A percentile compares a stretch with the other conserved stretches of the same genome.
phyloP scores from a whole-genome alignment of 2,329 filamentous ascomycete genomes.

The Alternaria atra region DNA sequence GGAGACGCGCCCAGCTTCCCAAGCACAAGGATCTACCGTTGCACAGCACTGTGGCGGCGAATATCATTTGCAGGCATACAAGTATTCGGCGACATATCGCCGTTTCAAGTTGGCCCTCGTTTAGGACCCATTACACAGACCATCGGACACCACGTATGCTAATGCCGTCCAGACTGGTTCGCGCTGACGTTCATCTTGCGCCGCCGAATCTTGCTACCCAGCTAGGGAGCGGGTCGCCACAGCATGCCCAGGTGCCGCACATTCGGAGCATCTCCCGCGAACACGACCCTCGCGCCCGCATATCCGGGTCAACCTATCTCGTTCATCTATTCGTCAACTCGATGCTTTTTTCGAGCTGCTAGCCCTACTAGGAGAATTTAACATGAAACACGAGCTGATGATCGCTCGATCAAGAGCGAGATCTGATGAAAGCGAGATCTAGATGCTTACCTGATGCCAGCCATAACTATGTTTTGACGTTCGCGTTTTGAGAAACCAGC shows the following conservation, averaged over 20 bases:
- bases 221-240: neutral
- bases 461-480: neutral
- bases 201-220: slow-evolving; percentile 10
- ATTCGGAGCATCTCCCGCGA: slow-evolving; percentile 20
- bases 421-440: neutral
- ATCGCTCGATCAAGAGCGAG: neutral
- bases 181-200: neutral
- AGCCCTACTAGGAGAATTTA: neutral
- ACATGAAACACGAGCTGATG: neutral
- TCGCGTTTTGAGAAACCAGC: neutral
- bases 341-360: slow-evolving; percentile 6
- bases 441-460: neutral
- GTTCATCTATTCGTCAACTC: slow-evolving; percentile 4
- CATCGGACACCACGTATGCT: neutral
- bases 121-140: neutral
- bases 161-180: neutral
- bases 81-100: slow-evolving; percentile 3
- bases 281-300: slow-evolving; percentile 9
- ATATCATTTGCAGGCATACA: slow-evolving; percentile 3
- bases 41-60: neutral
- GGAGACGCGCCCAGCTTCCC: slow-evolving; percentile 7
- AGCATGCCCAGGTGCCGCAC: slow-evolving; percentile 5
- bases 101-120: neutral
- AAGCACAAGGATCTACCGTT: neutral
- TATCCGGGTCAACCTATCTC: slow-evolving; percentile 5